phyloP scores from a whole-genome alignment of 805 yeast genomes.

The Ogataea minuta region DNA sequence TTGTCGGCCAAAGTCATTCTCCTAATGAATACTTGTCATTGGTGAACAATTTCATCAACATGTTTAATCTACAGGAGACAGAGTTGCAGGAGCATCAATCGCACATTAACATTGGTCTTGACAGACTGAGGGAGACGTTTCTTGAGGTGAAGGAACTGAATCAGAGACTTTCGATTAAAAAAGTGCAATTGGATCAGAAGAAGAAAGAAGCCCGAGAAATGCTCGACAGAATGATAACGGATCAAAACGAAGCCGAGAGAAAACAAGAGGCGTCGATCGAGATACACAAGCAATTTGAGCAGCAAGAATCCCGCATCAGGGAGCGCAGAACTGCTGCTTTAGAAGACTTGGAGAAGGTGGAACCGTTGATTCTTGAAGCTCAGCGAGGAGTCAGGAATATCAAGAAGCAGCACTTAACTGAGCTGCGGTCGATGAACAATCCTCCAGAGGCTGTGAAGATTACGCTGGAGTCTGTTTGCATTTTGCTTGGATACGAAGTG shows the following conservation, averaged over 20 bases:
- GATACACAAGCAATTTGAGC: constrained; percentile 65
- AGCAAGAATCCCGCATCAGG: constrained; percentile 62
- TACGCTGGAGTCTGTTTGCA: constrained; percentile 85
- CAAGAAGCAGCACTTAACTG: constrained; percentile 88
- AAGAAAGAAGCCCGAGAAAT: constrained; percentile 68
- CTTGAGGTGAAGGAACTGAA: constrained; percentile 64
- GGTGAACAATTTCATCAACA: constrained; percentile 40
- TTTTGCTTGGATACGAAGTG: constrained; percentile 69
- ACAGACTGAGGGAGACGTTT: constrained; percentile 73
- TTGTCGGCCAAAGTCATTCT: constrained; percentile 20
- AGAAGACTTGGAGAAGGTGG: constrained; percentile 68
- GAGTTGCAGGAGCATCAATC: constrained; percentile 64
- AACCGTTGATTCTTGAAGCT: constrained; percentile 84
- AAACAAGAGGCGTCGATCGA: constrained; percentile 81
- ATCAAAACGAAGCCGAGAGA: constrained; percentile 91
- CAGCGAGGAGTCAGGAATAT: constrained; percentile 88
- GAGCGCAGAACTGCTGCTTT: constrained; percentile 53
- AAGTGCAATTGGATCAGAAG: constrained; percentile 47
- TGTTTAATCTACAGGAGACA: constrained; percentile 43
- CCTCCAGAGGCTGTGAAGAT: constrained; percentile 88
- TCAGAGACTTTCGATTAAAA: constrained; percentile 51
- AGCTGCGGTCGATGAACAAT: constrained; percentile 80
- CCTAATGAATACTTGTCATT: constrained; percentile 61
- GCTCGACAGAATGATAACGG: constrained; percentile 71
- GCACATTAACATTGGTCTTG: constrained; percentile 71